A percentile compares a stretch with the other conserved stretches of the same genome.
Evolutionary conservation across 2,329 filamentous ascomycete species (phyloP).

Genomic region (Colletotrichum siamense): DNA sequence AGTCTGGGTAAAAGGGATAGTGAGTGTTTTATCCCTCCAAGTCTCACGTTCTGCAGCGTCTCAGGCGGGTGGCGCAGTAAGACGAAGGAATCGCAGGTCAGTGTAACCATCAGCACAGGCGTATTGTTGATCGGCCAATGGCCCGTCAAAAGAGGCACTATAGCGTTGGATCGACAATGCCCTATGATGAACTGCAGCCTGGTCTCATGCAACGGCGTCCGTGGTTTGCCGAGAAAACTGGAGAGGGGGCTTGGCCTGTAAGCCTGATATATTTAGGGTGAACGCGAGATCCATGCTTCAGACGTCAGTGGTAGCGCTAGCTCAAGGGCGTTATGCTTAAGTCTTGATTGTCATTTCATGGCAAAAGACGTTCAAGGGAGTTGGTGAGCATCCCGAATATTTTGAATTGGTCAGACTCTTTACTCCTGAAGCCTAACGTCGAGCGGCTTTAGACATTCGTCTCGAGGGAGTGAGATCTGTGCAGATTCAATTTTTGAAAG

Average conservation of each 20-base stretch:
- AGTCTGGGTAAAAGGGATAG: neutral
- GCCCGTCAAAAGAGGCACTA: accelerated
- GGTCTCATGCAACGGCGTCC: neutral
- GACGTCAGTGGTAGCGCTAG: neutral
- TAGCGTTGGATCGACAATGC: neutral
- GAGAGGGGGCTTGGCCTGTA: neutral
- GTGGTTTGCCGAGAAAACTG: neutral
- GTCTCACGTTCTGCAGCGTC: neutral
- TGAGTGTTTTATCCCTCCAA: neutral
- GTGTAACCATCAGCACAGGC: neutral
- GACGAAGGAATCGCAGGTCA: neutral
- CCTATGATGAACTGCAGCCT: neutral
- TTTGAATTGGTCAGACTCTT: accelerated
- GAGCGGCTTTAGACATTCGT: accelerated
- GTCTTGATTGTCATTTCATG: accelerated
- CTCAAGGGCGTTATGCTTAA: neutral
- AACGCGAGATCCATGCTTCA: neutral
- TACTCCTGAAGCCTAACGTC: accelerated
- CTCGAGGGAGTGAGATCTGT: accelerated
- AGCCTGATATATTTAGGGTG: neutral
- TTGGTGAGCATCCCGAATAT: accelerated
- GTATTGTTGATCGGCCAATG: neutral
- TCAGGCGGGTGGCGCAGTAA: neutral
- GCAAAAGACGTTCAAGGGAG: accelerated
- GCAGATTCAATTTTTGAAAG: accelerated